Evolutionary conservation across 2,329 filamentous ascomycete genomes (phyloP), one percentile per base, ranked within the genome.

Genomic region (Paraphaeosphaeria sporulosa): DNA sequence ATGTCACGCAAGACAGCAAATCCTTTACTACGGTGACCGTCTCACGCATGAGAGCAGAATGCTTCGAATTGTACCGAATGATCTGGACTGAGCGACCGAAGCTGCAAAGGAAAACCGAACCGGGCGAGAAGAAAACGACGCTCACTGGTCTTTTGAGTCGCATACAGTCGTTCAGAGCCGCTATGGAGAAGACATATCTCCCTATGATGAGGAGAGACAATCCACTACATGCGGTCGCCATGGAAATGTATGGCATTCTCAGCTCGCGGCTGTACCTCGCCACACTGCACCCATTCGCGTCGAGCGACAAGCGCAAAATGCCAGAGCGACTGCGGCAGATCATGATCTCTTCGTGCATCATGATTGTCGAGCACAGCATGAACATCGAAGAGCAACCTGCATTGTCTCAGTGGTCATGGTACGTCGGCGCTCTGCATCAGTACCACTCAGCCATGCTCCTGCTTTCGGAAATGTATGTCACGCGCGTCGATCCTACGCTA

Each of bases 371-470:
- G 66, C 80, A 81, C 61, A 83, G 82, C 2, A 84, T 88, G 50
- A 78, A 78, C 9, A 76, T 89, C 12, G 86, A 88, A 58, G 84
- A 81, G 1, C 73, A 80, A 0, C 83, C 83, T 1, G 79, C 81
- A 1, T 66, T 92, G 40, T 75, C 78, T 1, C 78, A 78, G 1
- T 93, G 90, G 89, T 77, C 81, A 1, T 93, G 91, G 91, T 93
- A 92, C 61, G 59, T 73, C 13, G 89, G 90, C 4, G 89, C 90
- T 6, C 86, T 90, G 64, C 88, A 91, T 62, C 90, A 92, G 71
- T 92, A 89, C 73, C 90, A 93, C 69, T 84, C 85, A 4, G 89
- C 90, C 0, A 81, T 93, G 34, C 81, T 93, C 1, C 80, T 94
- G 23, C 82, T 91, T 7, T 85, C 87, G 23, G 90, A 93, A 71